phyloP scores from a whole-genome alignment of 2,329 filamentous ascomycete genomes.

The Aspergillus persii region DNA sequence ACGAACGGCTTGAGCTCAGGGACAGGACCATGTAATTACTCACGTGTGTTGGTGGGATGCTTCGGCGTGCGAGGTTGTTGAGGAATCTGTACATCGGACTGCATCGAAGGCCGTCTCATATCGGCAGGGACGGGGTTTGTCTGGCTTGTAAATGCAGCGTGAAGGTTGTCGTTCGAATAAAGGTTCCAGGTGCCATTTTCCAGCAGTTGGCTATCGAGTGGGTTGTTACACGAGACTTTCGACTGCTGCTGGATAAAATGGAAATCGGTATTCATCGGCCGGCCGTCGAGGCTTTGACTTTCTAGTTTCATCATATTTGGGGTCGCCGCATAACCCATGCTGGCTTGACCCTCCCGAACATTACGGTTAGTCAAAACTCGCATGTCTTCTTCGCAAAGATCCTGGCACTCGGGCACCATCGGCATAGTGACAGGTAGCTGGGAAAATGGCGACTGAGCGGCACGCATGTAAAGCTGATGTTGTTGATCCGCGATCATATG shows the following conservation, averaged over 20 bases:
- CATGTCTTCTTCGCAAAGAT: constrained; percentile 32
- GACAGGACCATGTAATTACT: constrained; percentile 25
- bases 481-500: constrained; percentile 86
- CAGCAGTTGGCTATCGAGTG: constrained; percentile 21
- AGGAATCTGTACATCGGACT: constrained; percentile 36
- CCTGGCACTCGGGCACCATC: constrained; percentile 26
- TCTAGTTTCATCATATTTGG: constrained; percentile 19
- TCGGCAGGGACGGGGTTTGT: constrained; percentile 21
- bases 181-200: constrained; percentile 27
- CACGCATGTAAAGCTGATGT: constrained; percentile 73
- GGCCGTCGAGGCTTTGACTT: constrained; percentile 13
- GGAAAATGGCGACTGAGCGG: constrained; percentile 55
- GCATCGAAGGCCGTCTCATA: constrained; percentile 38
- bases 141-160: constrained; percentile 23
- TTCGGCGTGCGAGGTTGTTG: constrained; percentile 62
- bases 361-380: constrained; percentile 28
- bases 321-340: constrained; percentile 22
- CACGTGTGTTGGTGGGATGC: constrained; percentile 58
- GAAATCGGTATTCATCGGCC: constrained; percentile 23
- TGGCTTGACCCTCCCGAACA: constrained; percentile 38
- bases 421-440: constrained; percentile 31
- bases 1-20: not conserved
- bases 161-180: constrained; percentile 22
- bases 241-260: constrained; percentile 30
- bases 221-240: constrained; percentile 17